Percentiles rank a stretch among this genome's conserved stretches.
These are phyloP conservation scores for Lyophyllum shimeji DNA, from an alignment of 768 basidiomycete genomes.

Conservation along the genomic window DNA sequence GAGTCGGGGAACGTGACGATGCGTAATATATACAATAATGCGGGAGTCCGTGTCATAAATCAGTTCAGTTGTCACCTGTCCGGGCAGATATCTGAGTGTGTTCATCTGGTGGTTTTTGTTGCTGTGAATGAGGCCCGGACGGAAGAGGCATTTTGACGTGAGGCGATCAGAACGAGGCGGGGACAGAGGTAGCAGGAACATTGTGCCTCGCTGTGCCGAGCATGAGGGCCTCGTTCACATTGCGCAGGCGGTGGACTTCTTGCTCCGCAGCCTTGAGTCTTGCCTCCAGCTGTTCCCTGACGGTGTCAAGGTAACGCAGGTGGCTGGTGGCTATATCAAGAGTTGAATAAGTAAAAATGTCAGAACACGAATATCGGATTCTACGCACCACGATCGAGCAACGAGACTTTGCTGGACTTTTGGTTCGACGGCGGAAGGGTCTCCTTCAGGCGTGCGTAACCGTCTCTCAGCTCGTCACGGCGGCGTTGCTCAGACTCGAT, in stretches of 20 bases:
- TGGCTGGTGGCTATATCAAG: conserved; percentile 66
- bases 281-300: conserved; percentile 72
- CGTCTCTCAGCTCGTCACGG: conserved; percentile 90
- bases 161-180: conserved; percentile 20
- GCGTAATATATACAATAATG: conserved; percentile 46
- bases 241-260: conserved; percentile 79
- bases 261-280: conserved; percentile 76
- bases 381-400: conserved; percentile 77
- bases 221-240: conserved; percentile 89
- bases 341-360: conserved; percentile 13
- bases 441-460: conserved; percentile 88
- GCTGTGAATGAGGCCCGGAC: conserved; percentile 11
- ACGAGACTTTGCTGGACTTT: conserved; percentile 89
- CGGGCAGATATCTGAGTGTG: conserved; percentile 48
- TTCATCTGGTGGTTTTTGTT: conserved; percentile 30
- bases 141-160: conserved; percentile 7
- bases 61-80: conserved; percentile 51
- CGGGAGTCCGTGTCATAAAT: conserved; percentile 54
- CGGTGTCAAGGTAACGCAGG: conserved; percentile 84
- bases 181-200: conserved; percentile 35
- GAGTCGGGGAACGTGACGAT: conserved; percentile 39
- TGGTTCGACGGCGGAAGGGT: conserved; percentile 88
- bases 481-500: conserved; percentile 93
- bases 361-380: not conserved
- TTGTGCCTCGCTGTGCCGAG: conserved; percentile 77